These are phyloP conservation scores for Daedaleopsis sinensis DNA, from an alignment of 768 basidiomycete species.

Conservation along the genomic window DNA sequence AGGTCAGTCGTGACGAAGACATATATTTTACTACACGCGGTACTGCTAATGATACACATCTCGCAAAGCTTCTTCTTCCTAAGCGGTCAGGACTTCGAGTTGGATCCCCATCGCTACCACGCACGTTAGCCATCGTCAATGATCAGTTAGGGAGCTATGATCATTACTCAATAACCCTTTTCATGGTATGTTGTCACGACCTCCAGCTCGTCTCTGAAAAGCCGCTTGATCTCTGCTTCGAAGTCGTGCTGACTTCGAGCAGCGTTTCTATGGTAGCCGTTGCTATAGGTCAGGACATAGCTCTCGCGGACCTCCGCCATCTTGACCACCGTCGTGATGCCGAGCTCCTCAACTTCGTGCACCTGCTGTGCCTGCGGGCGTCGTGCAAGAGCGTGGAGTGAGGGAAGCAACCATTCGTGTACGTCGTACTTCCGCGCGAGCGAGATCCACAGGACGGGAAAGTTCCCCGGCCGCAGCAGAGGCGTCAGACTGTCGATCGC, in stretches of 20 bases:
- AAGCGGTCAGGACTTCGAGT: too few relatives aligned
- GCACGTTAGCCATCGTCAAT: too few relatives aligned
- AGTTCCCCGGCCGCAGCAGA: slow-evolving; percentile 13
- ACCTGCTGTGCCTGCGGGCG: slow-evolving; percentile 1
- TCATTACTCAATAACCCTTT: not conserved
- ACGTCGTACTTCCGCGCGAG: slow-evolving; percentile 23
- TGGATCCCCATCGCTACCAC: too few relatives aligned
- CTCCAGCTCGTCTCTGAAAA: not conserved
- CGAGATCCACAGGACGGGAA: slow-evolving; percentile 18
- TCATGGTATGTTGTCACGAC: not conserved
- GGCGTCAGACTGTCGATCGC: slow-evolving; percentile 18
- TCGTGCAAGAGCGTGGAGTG: slow-evolving; percentile 12
- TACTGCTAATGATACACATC: too few relatives aligned
- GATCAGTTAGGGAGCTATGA: too few relatives aligned
- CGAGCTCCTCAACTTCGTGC: slow-evolving; percentile 10
- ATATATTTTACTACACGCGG: too few relatives aligned
- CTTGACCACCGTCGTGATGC: slow-evolving; percentile 6
- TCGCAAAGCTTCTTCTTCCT: too few relatives aligned
- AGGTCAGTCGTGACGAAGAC: too few relatives aligned
- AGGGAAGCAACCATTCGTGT: slow-evolving; percentile 24
- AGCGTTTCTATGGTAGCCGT: not conserved
- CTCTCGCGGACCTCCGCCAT: slow-evolving; percentile 17
- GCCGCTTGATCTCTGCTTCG: not conserved
- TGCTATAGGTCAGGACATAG: not conserved
- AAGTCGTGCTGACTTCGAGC: not conserved